Evolutionary conservation across 2,329 filamentous ascomycete species (phyloP).

Genomic region (Cladosporium sp.): DNA sequence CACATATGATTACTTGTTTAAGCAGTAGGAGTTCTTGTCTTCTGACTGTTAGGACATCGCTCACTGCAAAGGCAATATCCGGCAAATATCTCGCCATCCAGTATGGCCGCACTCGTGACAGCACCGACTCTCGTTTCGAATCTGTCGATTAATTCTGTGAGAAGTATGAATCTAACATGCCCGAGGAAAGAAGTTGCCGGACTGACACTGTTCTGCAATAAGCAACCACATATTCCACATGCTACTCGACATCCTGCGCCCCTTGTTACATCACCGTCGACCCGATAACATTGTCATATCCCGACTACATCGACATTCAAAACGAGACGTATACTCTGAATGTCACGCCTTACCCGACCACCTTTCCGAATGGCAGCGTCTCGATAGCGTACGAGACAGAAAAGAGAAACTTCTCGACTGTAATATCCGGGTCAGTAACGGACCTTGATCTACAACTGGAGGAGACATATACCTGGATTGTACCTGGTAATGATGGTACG

Average conservation of each 20-base stretch:
- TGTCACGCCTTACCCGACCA: not conserved
- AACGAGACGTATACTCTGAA: conserved; percentile 4
- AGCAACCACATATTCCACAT: not conserved
- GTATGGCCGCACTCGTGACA: not conserved
- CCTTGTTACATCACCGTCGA: conserved; percentile 9
- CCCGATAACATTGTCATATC: not conserved
- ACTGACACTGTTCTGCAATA: not conserved
- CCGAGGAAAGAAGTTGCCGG: not conserved
- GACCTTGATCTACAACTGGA: not conserved
- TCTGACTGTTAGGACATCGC: not conserved
- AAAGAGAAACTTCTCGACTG: not conserved
- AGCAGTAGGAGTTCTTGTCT: not conserved
- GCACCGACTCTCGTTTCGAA: not conserved
- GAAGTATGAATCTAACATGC: not conserved
- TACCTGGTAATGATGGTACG: not conserved
- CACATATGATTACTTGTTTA: not conserved
- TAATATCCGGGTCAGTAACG: not conserved
- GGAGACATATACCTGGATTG: not conserved
- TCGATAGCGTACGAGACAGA: not conserved
- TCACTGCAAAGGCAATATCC: not conserved
- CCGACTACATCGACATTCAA: not conserved
- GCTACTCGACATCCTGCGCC: conserved; percentile 6
- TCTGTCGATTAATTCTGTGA: not conserved
- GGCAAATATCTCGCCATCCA: not conserved
- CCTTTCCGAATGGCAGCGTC: not conserved